phyloP scores from a whole-genome alignment of 441 rosid species.

The Euphorbia neoarborescens region DNA sequence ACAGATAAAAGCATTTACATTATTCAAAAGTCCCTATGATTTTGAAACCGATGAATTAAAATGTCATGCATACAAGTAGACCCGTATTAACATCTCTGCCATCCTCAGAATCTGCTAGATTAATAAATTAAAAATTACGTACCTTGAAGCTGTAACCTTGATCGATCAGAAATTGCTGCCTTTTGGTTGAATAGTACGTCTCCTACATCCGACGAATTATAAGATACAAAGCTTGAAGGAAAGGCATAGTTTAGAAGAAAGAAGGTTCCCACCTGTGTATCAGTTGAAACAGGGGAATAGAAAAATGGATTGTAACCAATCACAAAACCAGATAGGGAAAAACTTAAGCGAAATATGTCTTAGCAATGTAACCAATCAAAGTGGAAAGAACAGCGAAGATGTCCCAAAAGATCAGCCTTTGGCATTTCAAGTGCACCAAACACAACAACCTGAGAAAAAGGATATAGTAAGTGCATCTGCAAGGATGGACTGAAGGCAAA shows the following conservation, averaged over 20 bases:
- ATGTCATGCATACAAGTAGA: background rate
- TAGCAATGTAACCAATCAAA: slow-evolving; percentile 89
- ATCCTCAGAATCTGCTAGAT: slow-evolving; percentile 2
- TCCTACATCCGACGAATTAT: slow-evolving; percentile 39
- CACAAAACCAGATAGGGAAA: slow-evolving; percentile 11
- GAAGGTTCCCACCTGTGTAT: slow-evolving; percentile 54
- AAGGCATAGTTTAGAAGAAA: background rate
- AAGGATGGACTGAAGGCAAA: slow-evolving; percentile 11
- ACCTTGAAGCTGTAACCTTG: slow-evolving; percentile 98
- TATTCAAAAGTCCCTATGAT: background rate
- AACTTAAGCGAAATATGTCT: slow-evolving; percentile 97
- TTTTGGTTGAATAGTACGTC: slow-evolving; percentile 92
- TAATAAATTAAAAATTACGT: background rate
- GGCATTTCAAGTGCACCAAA: slow-evolving; percentile 71
- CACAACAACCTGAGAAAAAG: slow-evolving; percentile 61
- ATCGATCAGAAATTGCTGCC: slow-evolving; percentile 93
- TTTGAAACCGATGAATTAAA: background rate
- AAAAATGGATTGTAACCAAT: slow-evolving; percentile 95
- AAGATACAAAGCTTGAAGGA: background rate
- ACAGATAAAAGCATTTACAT: background rate
- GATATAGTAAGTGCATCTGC: slow-evolving; percentile 12
- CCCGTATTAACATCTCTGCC: background rate
- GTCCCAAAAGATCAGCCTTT: slow-evolving; percentile 80
- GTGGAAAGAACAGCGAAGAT: slow-evolving; percentile 77
- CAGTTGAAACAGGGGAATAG: slow-evolving; percentile 90